A percentile compares a stretch with the other conserved stretches of the same genome.
These are phyloP conservation scores for Neurospora sp. DNA, from an alignment of 495 filamentous ascomycete species.

Conservation along the genomic window DNA sequence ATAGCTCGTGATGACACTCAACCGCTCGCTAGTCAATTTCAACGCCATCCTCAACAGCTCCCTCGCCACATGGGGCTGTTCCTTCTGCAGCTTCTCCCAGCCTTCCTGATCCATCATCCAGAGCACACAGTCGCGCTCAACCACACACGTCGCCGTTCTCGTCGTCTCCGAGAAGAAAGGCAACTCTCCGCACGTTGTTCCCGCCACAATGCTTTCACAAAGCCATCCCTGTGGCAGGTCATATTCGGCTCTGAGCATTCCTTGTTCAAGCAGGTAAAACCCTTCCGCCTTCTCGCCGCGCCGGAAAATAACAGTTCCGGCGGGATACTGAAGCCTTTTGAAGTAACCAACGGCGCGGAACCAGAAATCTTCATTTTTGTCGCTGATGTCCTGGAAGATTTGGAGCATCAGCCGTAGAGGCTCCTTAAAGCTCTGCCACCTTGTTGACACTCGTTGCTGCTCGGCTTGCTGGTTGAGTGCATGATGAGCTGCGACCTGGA, in stretches of 20 bases:
- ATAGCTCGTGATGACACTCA: slow-evolving; percentile 72
- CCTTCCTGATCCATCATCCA: slow-evolving; percentile 65
- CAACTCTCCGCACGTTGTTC: slow-evolving; percentile 89
- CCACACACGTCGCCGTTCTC: slow-evolving; percentile 74
- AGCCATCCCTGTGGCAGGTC: slow-evolving; percentile 79
- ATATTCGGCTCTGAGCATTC: slow-evolving; percentile 84
- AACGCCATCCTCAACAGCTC: slow-evolving; percentile 77
- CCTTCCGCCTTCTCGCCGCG: slow-evolving; percentile 59
- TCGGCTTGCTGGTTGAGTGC: slow-evolving; percentile 50
- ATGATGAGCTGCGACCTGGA: slow-evolving; percentile 66
- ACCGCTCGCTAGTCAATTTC: slow-evolving; percentile 81
- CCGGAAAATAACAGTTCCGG: slow-evolving; percentile 65
- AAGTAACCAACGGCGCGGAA: slow-evolving; percentile 68
- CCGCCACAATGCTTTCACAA: slow-evolving; percentile 86
- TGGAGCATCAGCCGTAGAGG: slow-evolving; percentile 86
- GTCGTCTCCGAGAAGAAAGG: slow-evolving; percentile 90
- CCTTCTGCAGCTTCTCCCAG: slow-evolving; percentile 61
- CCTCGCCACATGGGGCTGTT: slow-evolving; percentile 63
- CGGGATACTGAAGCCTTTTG: slow-evolving; percentile 48
- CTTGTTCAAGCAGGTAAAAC: slow-evolving; percentile 87
- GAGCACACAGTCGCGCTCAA: slow-evolving; percentile 69
- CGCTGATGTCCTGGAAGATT: slow-evolving; percentile 76
- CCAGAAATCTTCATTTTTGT: slow-evolving; percentile 92
- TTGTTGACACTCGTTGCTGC: slow-evolving; percentile 27
- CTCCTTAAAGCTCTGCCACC: slow-evolving; percentile 78